Evolutionary conservation across 1,139 yeast genomes (phyloP).

Genomic region (Candida pseudocylindracea): DNA sequence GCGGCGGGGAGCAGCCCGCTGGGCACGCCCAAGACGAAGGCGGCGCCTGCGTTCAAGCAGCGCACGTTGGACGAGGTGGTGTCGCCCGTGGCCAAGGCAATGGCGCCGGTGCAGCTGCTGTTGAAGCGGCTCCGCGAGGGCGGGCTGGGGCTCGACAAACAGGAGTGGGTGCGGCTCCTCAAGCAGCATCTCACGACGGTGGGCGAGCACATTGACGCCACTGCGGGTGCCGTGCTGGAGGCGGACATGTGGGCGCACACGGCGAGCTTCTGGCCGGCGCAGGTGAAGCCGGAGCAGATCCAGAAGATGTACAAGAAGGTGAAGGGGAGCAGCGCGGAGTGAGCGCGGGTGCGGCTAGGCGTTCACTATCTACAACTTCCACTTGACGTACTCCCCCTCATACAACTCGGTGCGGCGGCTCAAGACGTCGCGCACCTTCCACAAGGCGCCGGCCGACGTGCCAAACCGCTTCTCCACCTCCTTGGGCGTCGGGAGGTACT

Average conservation of each 20-base stretch:
- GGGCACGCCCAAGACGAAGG: conserved; percentile 1
- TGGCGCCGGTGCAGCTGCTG: conserved; percentile 10
- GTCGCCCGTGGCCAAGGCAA: conserved; percentile 44
- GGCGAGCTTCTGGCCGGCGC: too few species aligned
- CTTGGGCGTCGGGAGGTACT: conserved; percentile 40
- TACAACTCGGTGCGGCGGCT: too few species aligned
- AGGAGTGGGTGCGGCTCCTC: conserved; percentile 63
- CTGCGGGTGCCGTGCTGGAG: too few species aligned
- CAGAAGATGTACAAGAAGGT: too few species aligned
- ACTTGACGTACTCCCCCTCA: too few species aligned
- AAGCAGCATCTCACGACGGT: conserved; percentile 66
- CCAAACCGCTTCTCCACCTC: conserved; percentile 17
- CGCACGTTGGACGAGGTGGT: conserved; percentile 38
- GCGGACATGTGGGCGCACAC: too few species aligned
- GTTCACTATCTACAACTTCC: too few species aligned
- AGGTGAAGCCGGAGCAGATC: too few species aligned
- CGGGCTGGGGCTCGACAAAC: conserved; percentile 58
- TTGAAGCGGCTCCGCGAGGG: conserved; percentile 60
- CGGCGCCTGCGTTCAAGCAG: conserved; percentile 2
- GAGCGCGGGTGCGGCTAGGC: too few species aligned
- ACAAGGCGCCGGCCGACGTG: too few species aligned
- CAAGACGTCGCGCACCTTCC: too few species aligned
- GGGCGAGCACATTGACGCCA: conserved; percentile 7
- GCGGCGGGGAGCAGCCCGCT: neutral
- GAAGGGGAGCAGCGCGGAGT: too few species aligned